phyloP scores from a whole-genome alignment of 805 yeast genomes.

The Candida taoyuanica region DNA sequence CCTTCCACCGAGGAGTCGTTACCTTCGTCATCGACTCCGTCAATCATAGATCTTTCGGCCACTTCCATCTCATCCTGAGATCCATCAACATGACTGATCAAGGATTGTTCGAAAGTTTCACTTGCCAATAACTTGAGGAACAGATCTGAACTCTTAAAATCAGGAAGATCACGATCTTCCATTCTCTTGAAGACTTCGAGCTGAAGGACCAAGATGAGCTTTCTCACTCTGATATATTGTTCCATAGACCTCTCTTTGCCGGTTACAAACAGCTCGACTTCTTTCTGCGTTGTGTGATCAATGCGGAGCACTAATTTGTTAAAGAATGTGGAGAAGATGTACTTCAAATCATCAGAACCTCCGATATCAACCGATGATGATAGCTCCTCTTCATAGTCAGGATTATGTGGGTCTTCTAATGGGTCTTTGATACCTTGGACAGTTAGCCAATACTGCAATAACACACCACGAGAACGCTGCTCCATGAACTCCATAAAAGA shows the following conservation, averaged over 20 bases:
- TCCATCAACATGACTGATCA: slow-evolving; percentile 26
- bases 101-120: slow-evolving; percentile 30
- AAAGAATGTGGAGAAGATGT: slow-evolving; percentile 44
- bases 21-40: slow-evolving; percentile 1
- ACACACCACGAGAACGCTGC: slow-evolving; percentile 37
- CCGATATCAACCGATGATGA: slow-evolving; percentile 34
- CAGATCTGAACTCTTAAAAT: slow-evolving; percentile 54
- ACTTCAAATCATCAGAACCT: slow-evolving; percentile 48
- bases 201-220: slow-evolving; percentile 57
- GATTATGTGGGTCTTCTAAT: slow-evolving; percentile 40
- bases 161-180: slow-evolving; percentile 48
- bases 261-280: slow-evolving; percentile 36
- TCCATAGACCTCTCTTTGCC: slow-evolving; percentile 17
- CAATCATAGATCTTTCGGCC: background rate
- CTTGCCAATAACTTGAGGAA: slow-evolving; percentile 51
- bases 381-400: slow-evolving; percentile 26
- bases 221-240: slow-evolving; percentile 51
- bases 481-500: slow-evolving; percentile 56
- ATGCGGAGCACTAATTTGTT: slow-evolving; percentile 28
- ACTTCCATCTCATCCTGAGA: slow-evolving; percentile 10
- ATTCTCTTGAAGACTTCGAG: slow-evolving; percentile 45
- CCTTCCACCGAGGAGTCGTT: slow-evolving; percentile 6
- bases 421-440: slow-evolving; percentile 73
- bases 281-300: slow-evolving; percentile 24
- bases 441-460: slow-evolving; percentile 61